Evolutionary conservation across 768 basidiomycete species (phyloP), one percentile per base, ranked within the genome.

Genomic region (Suillus paluster): DNA sequence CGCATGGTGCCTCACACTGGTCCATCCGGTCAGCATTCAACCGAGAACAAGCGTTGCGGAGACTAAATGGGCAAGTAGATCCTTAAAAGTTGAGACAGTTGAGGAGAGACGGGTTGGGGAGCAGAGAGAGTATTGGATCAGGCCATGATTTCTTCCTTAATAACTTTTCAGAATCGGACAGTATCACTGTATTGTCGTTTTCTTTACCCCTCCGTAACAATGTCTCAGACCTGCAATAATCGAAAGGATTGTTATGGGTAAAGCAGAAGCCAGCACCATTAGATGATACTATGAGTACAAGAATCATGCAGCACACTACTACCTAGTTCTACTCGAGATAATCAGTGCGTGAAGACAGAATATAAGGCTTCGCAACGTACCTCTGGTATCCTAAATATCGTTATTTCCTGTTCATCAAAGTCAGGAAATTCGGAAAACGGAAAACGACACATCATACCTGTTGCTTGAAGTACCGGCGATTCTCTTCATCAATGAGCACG

Each of bases 401-500:
- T 95, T 68, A 95, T 95, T 82, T 95, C 91, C 86, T 89, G 69
- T 9, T 50, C 60, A 10, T 7, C 10, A 45, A 44, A 33, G 39
- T 53, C 55, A 38, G n/a, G 34, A 36, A 36, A 8, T 8, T 17
- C 25, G 23, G 23, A 15, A 54, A 21, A 38, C 15, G 11, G 46
- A 27, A 59, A 48, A 46, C 11, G 7, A 27, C 4, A 68, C 79
- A 36, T 5, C 6, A 19, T 45, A 88, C 92, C 86, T 96, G 95
- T 75, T 97, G 95, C 78, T 98, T 97, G 78, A 98, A 98, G 77
- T 97, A 98, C 66, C 97, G 83, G 69, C 97, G 83, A 77, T 99
- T 99, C 82, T 98, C 97, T 74, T 99, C 96, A 73, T 99, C 97
- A 58, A 99, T 94, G 59, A 99, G 85, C 4, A 99, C 97, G 34